Evolutionary conservation across 129 eudicot genomes (phyloP).

Genomic region (Artemisia tridentata): DNA sequence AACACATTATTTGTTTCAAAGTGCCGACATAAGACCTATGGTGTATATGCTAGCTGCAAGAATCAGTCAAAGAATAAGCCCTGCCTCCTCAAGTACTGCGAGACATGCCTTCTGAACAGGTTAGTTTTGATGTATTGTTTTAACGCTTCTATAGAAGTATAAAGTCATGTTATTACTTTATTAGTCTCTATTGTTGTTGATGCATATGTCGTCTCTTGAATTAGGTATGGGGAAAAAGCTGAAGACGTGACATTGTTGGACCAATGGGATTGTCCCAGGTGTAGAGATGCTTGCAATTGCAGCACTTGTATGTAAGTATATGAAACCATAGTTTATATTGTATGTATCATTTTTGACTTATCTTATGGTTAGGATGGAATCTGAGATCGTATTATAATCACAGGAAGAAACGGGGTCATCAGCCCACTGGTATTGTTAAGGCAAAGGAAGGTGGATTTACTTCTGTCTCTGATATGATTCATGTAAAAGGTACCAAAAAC

Average conservation of each 20-base stretch:
- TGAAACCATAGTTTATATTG: not conserved
- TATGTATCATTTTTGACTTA: too few species aligned
- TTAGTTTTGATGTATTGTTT: not conserved
- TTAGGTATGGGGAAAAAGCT: constrained; percentile 86
- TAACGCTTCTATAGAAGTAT: not conserved
- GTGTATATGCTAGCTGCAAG: too few species aligned
- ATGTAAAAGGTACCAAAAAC: constrained; percentile 45
- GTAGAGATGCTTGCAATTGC: constrained; percentile 88
- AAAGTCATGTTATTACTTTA: not conserved
- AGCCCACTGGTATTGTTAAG: constrained; percentile 73
- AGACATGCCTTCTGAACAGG: too few species aligned
- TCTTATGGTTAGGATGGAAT: constrained; percentile 4
- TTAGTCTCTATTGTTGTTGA: constrained; percentile 6
- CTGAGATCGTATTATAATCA: constrained; percentile 11
- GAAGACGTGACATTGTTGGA: constrained; percentile 56
- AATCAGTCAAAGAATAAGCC: too few species aligned
- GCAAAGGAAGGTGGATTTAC: constrained; percentile 88
- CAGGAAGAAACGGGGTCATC: constrained; percentile 83
- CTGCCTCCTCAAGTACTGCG: too few species aligned
- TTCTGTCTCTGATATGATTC: constrained; percentile 79
- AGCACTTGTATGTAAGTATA: constrained; percentile 69
- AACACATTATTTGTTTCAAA: too few species aligned
- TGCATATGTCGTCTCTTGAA: constrained; percentile 1
- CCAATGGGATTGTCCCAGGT: constrained; percentile 87
- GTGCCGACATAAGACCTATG: too few species aligned